Evolutionary conservation across 2,329 filamentous ascomycete species (phyloP).

Genomic region (Fusarium fujikuroi): DNA sequence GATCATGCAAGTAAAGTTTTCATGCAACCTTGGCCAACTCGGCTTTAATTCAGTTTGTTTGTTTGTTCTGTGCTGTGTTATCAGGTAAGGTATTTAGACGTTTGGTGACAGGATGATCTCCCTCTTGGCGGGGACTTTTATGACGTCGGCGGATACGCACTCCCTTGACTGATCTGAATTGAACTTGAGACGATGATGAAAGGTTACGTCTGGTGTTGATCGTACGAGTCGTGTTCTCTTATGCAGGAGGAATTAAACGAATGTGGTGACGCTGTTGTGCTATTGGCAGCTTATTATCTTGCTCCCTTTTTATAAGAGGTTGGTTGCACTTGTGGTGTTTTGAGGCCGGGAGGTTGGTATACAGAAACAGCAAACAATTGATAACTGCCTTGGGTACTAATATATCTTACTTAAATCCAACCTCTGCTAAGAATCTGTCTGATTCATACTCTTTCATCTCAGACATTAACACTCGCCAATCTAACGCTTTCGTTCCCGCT

Average conservation of each 20-base stretch:
- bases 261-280: constrained; percentile 11
- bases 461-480: constrained; percentile 1
- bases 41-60: not conserved
- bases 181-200: constrained; percentile 1
- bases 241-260: not conserved
- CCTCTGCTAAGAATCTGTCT: constrained; percentile 23
- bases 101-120: not conserved
- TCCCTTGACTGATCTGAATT: not conserved
- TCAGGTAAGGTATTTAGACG: not conserved
- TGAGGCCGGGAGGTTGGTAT: constrained; percentile 33
- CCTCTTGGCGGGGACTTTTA: not conserved
- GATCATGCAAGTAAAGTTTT: constrained; percentile 10
- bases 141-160: constrained; percentile 32
- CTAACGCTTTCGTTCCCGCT: not conserved
- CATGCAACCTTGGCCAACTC: not conserved
- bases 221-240: not conserved
- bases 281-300: constrained; percentile 27
- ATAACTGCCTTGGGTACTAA: not conserved
- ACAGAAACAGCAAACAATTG: not conserved
- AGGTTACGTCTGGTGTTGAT: constrained; percentile 3
- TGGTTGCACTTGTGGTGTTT: constrained; percentile 22
- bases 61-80: not conserved
- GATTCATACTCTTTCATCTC: constrained; percentile 17
- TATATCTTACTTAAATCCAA: constrained; percentile 11
- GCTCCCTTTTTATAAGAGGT: constrained; percentile 27